These are phyloP conservation scores for Brassica juncea DNA, from an alignment of 345 rosid genomes.

Conservation along the genomic window DNA sequence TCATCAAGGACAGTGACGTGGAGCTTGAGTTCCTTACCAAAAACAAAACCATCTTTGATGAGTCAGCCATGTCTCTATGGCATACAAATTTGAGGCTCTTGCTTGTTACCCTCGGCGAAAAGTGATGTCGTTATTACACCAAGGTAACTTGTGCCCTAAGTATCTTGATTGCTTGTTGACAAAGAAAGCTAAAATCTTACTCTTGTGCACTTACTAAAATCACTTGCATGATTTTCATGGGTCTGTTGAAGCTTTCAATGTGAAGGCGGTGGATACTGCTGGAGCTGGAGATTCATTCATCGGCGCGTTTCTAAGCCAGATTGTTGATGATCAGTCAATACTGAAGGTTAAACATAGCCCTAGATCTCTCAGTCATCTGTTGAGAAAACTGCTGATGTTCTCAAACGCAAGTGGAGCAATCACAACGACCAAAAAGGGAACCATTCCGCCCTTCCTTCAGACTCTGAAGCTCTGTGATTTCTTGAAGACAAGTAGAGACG, in stretches of 20 bases:
- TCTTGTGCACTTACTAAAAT: not conserved
- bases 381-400: too few species aligned
- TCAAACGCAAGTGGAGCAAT: too few species aligned
- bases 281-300: constrained; percentile 96
- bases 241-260: constrained; percentile 71
- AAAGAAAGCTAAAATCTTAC: not conserved
- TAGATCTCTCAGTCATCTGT: not conserved
- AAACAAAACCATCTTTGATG: too few species aligned
- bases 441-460: too few species aligned
- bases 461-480: too few species aligned
- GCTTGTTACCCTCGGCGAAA: constrained; percentile 32
- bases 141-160: constrained; percentile 31
- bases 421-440: too few species aligned
- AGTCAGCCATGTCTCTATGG: constrained; percentile 15
- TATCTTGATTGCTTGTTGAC: not conserved
- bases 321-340: constrained; percentile 70
- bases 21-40: too few species aligned
- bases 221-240: constrained; percentile 81
- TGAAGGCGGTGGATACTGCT: constrained; percentile 75
- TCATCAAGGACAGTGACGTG: too few species aligned
- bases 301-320: constrained; percentile 72
- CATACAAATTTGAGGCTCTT: constrained; percentile 43
- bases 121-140: constrained; percentile 55
- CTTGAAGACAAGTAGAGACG: too few species aligned
- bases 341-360: constrained; percentile 53